Conservation (phyloP, 2,329 filamentous ascomycete genomes). For the Aspergillus viridinutans region DNA sequence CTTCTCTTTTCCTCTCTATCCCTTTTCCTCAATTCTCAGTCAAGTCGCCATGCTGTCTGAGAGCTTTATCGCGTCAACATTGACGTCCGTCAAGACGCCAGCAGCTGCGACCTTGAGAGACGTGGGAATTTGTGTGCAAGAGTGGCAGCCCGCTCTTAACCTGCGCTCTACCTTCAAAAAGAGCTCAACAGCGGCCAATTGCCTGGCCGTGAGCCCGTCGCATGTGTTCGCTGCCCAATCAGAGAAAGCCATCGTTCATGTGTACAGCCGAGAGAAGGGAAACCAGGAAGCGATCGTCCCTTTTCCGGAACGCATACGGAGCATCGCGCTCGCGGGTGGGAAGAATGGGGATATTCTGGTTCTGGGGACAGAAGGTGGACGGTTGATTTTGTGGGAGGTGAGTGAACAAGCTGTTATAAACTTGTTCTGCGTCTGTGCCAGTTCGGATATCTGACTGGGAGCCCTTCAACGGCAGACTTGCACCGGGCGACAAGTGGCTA, state of each 20-base stretch:
- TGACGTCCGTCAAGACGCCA: slow-evolving; percentile 39
- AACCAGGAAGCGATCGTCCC: slow-evolving; percentile 86
- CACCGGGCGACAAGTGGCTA: slow-evolving; percentile 43
- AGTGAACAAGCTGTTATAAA: slow-evolving; percentile 22
- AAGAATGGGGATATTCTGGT: slow-evolving; percentile 59
- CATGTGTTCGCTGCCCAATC: slow-evolving; percentile 90
- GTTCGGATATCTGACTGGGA: not conserved
- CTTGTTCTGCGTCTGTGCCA: slow-evolving; percentile 1
- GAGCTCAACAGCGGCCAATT: slow-evolving; percentile 73
- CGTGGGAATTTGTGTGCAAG: slow-evolving; percentile 80
- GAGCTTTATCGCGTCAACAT: slow-evolving; percentile 44
- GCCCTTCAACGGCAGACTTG: slow-evolving; percentile 28
- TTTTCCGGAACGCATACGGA: slow-evolving; percentile 81
- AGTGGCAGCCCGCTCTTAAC: slow-evolving; percentile 71
- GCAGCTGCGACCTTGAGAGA: slow-evolving; percentile 60
- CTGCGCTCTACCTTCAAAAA: slow-evolving; percentile 84
- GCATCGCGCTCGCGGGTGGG: slow-evolving; percentile 66
- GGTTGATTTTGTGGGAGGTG: slow-evolving; percentile 91
- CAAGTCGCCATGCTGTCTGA: slow-evolving; percentile 45
- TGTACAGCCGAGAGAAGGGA: slow-evolving; percentile 78
- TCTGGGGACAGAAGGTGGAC: slow-evolving; percentile 78
- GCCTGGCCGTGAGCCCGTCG: slow-evolving; percentile 71
- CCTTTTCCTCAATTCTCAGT: slow-evolving; percentile 13
- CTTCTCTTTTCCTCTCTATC: slow-evolving; percentile 6
- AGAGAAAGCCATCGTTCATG: slow-evolving; percentile 87